A percentile compares a stretch with the other conserved stretches of the same genome.
phyloP scores from a whole-genome alignment of 2,329 filamentous ascomycete genomes.

The Cladosporium velox region DNA sequence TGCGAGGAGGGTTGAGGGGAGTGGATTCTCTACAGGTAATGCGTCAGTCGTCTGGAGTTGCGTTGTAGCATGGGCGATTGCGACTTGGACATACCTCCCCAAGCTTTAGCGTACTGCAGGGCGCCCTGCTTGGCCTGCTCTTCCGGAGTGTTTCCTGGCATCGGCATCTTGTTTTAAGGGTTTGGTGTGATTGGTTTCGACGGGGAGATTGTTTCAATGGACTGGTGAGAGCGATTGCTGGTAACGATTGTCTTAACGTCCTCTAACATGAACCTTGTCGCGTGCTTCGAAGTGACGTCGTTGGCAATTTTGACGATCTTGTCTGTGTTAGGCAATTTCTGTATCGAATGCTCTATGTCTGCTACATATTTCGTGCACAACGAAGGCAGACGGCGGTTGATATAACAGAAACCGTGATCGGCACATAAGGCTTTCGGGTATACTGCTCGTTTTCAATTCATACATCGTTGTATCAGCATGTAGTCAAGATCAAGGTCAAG shows the following conservation, averaged over 20 bases:
- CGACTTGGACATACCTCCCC: constrained; percentile 51
- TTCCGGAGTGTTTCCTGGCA: constrained; percentile 42
- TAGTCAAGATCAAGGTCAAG: background rate
- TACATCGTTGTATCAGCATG: background rate
- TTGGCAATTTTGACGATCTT: background rate
- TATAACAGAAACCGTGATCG: background rate
- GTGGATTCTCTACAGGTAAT: constrained; percentile 58
- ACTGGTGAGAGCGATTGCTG: background rate
- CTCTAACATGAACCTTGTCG: background rate
- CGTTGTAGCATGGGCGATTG: background rate
- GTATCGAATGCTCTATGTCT: background rate
- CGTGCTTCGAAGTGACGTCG: constrained; percentile 6
- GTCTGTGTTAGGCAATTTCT: background rate
- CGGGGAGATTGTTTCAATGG: background rate
- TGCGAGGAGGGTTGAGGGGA: constrained; percentile 65
- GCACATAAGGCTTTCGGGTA: background rate
- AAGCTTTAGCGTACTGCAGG: constrained; percentile 51
- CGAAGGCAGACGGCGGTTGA: background rate
- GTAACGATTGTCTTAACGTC: background rate
- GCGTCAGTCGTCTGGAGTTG: constrained; percentile 19
- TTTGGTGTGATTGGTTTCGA: background rate
- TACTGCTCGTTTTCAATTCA: background rate
- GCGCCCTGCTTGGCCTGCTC: constrained; percentile 44
- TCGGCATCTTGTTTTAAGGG: constrained; percentile 33
- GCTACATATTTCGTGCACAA: background rate